Base-by-base conservation (phyloP, 305 asterid genomes). In the Nicotiana rustica region DNA sequence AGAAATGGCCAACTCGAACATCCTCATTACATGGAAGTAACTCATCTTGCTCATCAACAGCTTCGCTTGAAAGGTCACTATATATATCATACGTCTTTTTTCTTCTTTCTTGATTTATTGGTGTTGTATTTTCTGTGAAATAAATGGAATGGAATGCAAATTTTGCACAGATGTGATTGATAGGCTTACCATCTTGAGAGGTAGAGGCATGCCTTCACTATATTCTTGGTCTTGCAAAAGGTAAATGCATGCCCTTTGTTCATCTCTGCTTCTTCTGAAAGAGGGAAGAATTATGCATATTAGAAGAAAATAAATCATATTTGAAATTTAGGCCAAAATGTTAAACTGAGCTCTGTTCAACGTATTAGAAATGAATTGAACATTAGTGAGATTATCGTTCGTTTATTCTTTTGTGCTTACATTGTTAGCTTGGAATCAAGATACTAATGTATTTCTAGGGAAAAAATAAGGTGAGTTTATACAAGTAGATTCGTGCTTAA, bases 201-300 rank as follows among this genome's bases (percentile, higher is more conserved):
- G 98, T 44, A 92, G 89, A 88, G 97, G 93, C 80, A 89, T 93
- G 94, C 97, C 97, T 66, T 90, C 95, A 17, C 90, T 95, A 88
- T 95, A 95, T 85, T 95, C 98, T 2, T 93, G 98, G 98, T 95
- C 98, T 68, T 91, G 97, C 92, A 95, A 95, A 86, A 91, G 97
- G 98, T 94, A 0, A 6, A 41, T 78, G 14, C 33, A 41, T 78
- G 15, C 33, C 36, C 4, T 2, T 36, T 17, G 2, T 44, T 25
- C 15, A 4, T 18, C 29, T 15, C 17, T 52, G 1, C n/a, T 33
- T 10, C 1, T 3, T 1, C 29, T 6, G 19, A 57, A 17, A 59
- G 4, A 5, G 25, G 25, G 4, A 59, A n/a, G 21, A 13, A 5
- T n/a, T 59, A 17, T n/a, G 64, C 25, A 59, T 59, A n/a, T 6